These are phyloP conservation scores for Sophora flavescens DNA, from an alignment of 306 rosid genomes.

Conservation along the genomic window DNA sequence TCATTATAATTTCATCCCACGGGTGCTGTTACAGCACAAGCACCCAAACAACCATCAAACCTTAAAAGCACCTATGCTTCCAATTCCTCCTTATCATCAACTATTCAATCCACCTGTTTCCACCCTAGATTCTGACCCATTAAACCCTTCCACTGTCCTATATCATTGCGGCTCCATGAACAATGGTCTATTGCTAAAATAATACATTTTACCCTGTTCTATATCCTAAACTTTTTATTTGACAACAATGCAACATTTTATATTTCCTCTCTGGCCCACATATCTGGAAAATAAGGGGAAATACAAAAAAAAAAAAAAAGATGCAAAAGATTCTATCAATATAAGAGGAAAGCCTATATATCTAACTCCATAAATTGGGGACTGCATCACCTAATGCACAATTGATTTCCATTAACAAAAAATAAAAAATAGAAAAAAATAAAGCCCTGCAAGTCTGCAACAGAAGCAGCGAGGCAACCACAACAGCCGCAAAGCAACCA, in stretches of 20 bases:
- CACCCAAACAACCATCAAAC: not conserved
- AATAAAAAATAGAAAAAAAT: too few species aligned
- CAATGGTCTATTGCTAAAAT: not conserved
- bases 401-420: not conserved
- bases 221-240: not conserved
- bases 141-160: not conserved
- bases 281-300: not conserved
- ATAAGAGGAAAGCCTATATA: not conserved
- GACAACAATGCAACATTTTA: not conserved
- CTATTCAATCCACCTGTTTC: not conserved
- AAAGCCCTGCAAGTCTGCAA: not conserved
- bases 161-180: not conserved
- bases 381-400: not conserved
- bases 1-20: not conserved
- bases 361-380: not conserved
- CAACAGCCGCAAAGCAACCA: not conserved
- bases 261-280: not conserved
- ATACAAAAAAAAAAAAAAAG: not conserved
- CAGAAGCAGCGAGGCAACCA: not conserved
- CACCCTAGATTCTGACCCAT: not conserved
- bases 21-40: not conserved
- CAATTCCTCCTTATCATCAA: conserved; percentile 12
- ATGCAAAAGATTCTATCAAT: not conserved
- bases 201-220: not conserved
- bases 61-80: not conserved